Conservation (phyloP, 495 filamentous ascomycete species). For the Aspergillus baeticus region DNA sequence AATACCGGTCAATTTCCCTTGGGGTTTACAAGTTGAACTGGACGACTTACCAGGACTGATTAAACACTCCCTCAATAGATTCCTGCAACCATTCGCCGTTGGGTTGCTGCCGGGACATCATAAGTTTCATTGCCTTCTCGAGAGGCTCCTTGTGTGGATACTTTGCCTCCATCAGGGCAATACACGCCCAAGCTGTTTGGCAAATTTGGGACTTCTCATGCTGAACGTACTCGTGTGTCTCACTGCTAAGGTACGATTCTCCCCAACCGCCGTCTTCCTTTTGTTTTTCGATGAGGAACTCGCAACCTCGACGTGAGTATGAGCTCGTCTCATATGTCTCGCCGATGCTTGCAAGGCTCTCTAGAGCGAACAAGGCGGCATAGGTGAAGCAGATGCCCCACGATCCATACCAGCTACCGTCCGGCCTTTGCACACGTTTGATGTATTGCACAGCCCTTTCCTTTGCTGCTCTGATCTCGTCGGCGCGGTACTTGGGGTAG, state of each 20-base stretch:
- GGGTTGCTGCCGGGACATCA: conserved; percentile 6
- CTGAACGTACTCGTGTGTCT: conserved; percentile 3
- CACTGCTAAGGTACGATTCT: conserved; percentile 12
- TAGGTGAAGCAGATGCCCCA: conserved; percentile 26
- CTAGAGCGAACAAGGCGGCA: conserved; percentile 20
- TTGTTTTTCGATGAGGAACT: conserved; percentile 21
- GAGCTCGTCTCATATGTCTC: conserved; percentile 11
- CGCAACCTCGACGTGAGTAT: conserved; percentile 11
- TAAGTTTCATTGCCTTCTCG: conserved; percentile 1
- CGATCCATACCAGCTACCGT: conserved; percentile 21
- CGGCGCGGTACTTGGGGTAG: conserved; percentile 14
- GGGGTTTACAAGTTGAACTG: conserved; percentile 40
- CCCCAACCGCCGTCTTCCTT: conserved; percentile 24
- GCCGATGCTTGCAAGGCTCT: conserved; percentile 16
- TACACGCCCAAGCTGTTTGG: not conserved
- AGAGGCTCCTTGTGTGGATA: conserved; percentile 6
- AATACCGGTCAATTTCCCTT: conserved; percentile 64
- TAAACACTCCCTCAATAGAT: conserved; percentile 4
- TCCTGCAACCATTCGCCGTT: not conserved
- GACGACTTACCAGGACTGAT: conserved; percentile 76
- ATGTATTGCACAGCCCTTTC: conserved; percentile 14
- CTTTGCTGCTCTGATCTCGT: conserved; percentile 11
- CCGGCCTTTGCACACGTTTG: conserved; percentile 6
- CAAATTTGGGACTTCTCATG: conserved; percentile 1
- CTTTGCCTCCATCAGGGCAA: conserved; percentile 3